These are phyloP conservation scores for Blepharisma stoltei DNA, from an alignment of 73 alveolate species.

Conservation along the genomic window DNA sequence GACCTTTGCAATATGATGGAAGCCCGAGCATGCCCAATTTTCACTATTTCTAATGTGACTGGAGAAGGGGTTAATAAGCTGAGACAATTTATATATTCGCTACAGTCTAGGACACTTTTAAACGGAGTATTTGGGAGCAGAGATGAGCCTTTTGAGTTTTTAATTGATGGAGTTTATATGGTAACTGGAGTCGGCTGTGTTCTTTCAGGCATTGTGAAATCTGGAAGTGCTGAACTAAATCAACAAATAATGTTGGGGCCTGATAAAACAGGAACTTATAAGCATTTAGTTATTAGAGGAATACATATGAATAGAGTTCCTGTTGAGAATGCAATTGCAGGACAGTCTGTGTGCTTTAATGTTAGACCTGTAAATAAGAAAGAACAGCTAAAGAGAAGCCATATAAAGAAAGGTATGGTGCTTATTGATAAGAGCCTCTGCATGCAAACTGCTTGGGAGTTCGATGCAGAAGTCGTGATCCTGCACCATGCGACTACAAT, in stretches of 20 bases:
- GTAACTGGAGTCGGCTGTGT: conserved; percentile 91
- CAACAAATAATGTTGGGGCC: conserved; percentile 83
- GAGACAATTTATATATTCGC: conserved; percentile 40
- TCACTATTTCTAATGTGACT: conserved; percentile 70
- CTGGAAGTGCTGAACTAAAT: conserved; percentile 73
- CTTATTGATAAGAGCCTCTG: conserved; percentile 68
- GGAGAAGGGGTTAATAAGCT: conserved; percentile 72
- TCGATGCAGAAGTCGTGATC: conserved; percentile 87
- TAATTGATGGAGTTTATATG: conserved; percentile 68
- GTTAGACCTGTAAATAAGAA: conserved; percentile 75
- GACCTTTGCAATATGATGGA: conserved; percentile 26
- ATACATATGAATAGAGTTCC: conserved; percentile 83
- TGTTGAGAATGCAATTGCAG: conserved; percentile 77
- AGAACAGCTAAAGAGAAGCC: conserved; percentile 60
- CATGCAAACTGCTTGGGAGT: conserved; percentile 71
- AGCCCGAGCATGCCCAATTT: conserved; percentile 57
- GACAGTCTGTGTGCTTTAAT: conserved; percentile 76
- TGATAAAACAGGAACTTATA: conserved; percentile 69
- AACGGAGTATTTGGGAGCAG: conserved; percentile 61
- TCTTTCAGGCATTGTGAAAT: conserved; percentile 76
- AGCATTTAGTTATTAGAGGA: conserved; percentile 71
- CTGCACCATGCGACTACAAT: conserved; percentile 91
- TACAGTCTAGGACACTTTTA: conserved; percentile 43
- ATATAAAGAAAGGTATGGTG: conserved; percentile 86
- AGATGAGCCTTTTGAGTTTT: conserved; percentile 80